These are phyloP conservation scores for Mesembryanthemum crystallinum DNA, from an alignment of 148 eudicot genomes.

Conservation along the genomic window DNA sequence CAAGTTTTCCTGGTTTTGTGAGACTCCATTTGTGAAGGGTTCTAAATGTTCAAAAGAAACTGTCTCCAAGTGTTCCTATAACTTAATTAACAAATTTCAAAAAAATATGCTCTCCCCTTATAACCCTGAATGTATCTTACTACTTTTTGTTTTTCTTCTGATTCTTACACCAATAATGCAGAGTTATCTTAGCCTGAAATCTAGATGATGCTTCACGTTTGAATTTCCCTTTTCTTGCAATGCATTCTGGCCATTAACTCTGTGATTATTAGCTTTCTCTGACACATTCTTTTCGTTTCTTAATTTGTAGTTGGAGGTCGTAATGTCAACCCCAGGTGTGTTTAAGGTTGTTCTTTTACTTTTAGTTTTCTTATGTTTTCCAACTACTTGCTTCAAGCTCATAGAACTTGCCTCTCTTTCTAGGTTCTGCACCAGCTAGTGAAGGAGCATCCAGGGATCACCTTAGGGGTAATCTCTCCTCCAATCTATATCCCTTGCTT, in stretches of 20 bases:
- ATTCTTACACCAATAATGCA: background rate
- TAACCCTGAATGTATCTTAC: too few relatives aligned
- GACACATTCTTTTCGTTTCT: slow-evolving; percentile 11
- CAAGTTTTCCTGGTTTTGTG: too few relatives aligned
- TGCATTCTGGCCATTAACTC: background rate
- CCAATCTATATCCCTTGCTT: background rate
- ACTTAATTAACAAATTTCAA: too few relatives aligned
- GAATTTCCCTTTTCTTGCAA: background rate
- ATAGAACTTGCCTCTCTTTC: slow-evolving; percentile 12
- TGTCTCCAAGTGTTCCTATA: too few relatives aligned
- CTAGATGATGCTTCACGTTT: background rate
- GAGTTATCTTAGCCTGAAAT: background rate
- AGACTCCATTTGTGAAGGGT: too few relatives aligned
- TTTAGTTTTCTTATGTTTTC: background rate
- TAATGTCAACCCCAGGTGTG: slow-evolving; percentile 76
- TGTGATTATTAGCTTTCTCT: slow-evolving; percentile 6
- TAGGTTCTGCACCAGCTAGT: slow-evolving; percentile 63
- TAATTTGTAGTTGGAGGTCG: slow-evolving; percentile 65
- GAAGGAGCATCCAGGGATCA: slow-evolving; percentile 46
- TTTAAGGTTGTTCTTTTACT: slow-evolving; percentile 53
- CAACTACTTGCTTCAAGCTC: slow-evolving; percentile 2
- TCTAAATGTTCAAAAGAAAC: too few relatives aligned
- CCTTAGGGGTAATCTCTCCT: slow-evolving; percentile 51
- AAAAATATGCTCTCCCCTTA: too few relatives aligned
- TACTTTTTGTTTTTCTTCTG: background rate